Conservation (phyloP, 805 yeast genomes). For the Ogataea haglerorum region DNA sequence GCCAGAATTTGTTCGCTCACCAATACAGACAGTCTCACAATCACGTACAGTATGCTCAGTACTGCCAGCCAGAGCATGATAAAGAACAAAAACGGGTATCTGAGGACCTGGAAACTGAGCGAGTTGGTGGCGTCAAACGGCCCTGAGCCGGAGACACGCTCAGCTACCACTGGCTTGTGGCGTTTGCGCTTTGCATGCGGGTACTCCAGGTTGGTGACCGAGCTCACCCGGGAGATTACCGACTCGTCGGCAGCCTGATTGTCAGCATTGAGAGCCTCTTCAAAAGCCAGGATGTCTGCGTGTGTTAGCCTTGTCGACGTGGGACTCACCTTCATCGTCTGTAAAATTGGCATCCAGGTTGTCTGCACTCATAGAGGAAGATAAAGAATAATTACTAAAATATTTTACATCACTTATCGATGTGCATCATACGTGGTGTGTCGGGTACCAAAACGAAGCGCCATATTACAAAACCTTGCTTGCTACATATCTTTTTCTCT, state of each 20-base stretch:
- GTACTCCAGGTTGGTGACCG: slow-evolving; percentile 13
- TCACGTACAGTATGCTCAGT: slow-evolving; percentile 46
- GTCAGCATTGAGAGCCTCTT: slow-evolving; percentile 35
- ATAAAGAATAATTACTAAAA: neutral
- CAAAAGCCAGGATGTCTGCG: slow-evolving; percentile 34
- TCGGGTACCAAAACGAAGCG: neutral
- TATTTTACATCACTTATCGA: too few species aligned
- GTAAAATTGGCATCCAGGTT: slow-evolving; percentile 24
- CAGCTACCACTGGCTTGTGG: slow-evolving; percentile 6
- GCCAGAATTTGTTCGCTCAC: slow-evolving; percentile 56
- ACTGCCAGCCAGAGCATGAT: slow-evolving; percentile 52
- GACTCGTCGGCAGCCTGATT: slow-evolving; percentile 5
- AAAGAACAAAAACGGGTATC: slow-evolving; percentile 63
- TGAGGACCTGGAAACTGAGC: slow-evolving; percentile 42
- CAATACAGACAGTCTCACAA: slow-evolving; percentile 58
- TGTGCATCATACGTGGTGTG: too few species aligned
- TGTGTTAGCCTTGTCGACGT: neutral
- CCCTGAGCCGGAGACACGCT: neutral
- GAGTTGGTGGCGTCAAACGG: slow-evolving; percentile 21
- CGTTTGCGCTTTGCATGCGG: slow-evolving; percentile 12
- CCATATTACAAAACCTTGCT: neutral
- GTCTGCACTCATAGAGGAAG: slow-evolving; percentile 14
- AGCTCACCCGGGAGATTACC: slow-evolving; percentile 11
- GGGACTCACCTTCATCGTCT: slow-evolving; percentile 19
- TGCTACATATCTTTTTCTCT: neutral